These are phyloP conservation scores for Apiotrichum sp. DNA, from an alignment of 1,284 basidiomycete species.

Conservation along the genomic window DNA sequence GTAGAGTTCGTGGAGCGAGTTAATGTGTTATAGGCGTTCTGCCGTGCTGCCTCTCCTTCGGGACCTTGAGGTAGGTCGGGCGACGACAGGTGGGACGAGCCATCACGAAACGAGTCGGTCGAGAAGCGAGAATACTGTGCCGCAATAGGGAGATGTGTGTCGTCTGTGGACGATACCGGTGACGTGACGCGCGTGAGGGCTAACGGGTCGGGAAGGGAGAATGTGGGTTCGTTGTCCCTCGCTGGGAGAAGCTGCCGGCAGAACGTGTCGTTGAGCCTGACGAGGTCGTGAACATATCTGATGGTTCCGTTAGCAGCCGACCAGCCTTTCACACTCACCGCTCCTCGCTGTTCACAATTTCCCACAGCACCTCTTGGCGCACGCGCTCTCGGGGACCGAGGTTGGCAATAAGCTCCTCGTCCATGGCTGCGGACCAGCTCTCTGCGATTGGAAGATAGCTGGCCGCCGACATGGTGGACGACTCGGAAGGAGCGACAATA, in stretches of 20 bases:
- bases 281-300: slow-evolving; percentile 85
- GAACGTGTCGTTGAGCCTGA: slow-evolving; percentile 88
- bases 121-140: slow-evolving; percentile 57
- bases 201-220: slow-evolving; percentile 43
- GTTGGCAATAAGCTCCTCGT: slow-evolving; percentile 89
- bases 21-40: slow-evolving; percentile 33
- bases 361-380: slow-evolving; percentile 93
- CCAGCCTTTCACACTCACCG: too few relatives aligned
- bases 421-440: slow-evolving; percentile 93
- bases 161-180: slow-evolving; percentile 30
- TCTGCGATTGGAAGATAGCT: slow-evolving; percentile 55
- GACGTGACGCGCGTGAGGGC: slow-evolving; percentile 28
- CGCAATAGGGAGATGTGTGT: slow-evolving; percentile 79
- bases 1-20: slow-evolving; percentile 25
- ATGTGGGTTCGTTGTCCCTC: slow-evolving; percentile 53
- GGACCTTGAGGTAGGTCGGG: background rate
- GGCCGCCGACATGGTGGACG: slow-evolving; percentile 4
- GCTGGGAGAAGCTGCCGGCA: slow-evolving; percentile 81
- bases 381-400: slow-evolving; percentile 88
- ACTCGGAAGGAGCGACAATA: slow-evolving; percentile 5
- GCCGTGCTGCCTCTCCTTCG: slow-evolving; percentile 15
- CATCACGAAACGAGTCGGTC: slow-evolving; percentile 9
- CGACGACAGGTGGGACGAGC: slow-evolving; percentile 2
- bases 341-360: slow-evolving; percentile 95
- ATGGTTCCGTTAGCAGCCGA: background rate